A percentile compares a stretch with the other conserved stretches of the same genome.
Evolutionary conservation across 2,329 filamentous ascomycete genomes (phyloP).

Genomic region (Cadophora malorum): DNA sequence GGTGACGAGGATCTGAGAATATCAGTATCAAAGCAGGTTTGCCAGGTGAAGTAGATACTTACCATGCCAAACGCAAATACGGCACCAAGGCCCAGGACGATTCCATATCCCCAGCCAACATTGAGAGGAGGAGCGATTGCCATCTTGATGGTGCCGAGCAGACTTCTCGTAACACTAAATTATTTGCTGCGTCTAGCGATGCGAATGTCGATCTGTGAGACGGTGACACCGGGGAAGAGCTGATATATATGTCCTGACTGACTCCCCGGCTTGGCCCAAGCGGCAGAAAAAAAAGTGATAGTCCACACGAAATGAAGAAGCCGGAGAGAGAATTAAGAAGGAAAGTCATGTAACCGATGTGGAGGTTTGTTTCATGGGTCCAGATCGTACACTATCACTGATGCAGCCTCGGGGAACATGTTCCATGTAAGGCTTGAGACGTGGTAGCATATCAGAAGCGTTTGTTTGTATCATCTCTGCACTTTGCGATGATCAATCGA

Average conservation of each 20-base stretch:
- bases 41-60: conserved; percentile 22
- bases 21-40: neutral
- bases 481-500: conserved; percentile 14
- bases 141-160: conserved; percentile 35
- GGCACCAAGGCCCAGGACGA: conserved; percentile 65
- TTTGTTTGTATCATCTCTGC: conserved; percentile 9
- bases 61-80: conserved; percentile 70
- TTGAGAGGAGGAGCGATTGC: conserved; percentile 44
- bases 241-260: conserved; percentile 20
- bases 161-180: conserved; percentile 17
- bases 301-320: neutral
- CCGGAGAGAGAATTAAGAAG: conserved; percentile 17
- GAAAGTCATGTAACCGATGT: conserved; percentile 2
- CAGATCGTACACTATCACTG: conserved; percentile 19
- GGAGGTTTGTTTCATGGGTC: conserved; percentile 11
- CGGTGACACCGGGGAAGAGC: conserved; percentile 17
- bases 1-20: conserved; percentile 44
- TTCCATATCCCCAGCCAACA: conserved; percentile 65
- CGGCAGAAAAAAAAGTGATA: neutral
- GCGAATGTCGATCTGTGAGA: conserved; percentile 12
- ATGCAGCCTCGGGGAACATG: neutral
- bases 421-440: conserved; percentile 9
- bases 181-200: conserved; percentile 13
- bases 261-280: neutral
- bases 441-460: conserved; percentile 22